Evolutionary conservation across 148 eudicot genomes (phyloP), one percentile per base, ranked within the genome.

Genomic region (Rhododendron ferrugineum): DNA sequence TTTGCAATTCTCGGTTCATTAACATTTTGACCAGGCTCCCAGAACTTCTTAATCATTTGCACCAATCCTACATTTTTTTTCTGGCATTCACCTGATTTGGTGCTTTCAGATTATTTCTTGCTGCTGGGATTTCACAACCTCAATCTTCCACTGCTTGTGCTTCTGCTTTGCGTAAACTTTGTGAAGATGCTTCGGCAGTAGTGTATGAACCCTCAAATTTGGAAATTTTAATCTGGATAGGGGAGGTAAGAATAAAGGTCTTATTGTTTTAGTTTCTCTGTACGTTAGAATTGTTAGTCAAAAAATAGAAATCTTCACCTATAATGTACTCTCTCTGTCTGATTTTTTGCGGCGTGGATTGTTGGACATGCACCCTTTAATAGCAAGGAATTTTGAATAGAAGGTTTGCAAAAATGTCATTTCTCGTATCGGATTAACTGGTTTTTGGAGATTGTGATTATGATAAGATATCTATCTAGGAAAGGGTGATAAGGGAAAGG

Each of bases 191-290:
- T 85, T 85, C 92, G 83, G 80, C 92, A 34, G 52, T 90, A 58
- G 80, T 94, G 91, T 84, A 77, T 87, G 98, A 92, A 83, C 90
- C 93, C 79, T 93, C 98, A 52, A 92, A 89, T 88, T 88, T 97
- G 92, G 98, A 97, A 88, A 90, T 95, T 84, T 90, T 97, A 76
- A 91, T 97, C 83, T 95, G 96, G 95, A 95, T 95, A n/a, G 96
- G 93, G 84, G 98, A 97, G 98, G 99, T 97, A 85, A 86, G 91
- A 87, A 49, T 37, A 34, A 47, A 22, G 46, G 22, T 54, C 60
- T 54, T 54, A 3, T 54, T 15, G 22, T 8, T 70, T 26, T 72
- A 30, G 22, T 30, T 70, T 46, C 62, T 16, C 20, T 83, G 28
- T 64, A 70, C 22, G 47, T 70, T 46, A 18, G 60, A 28, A 42